Percentiles rank a stretch among this genome's conserved stretches.
These are phyloP conservation scores for Sclerotinia sclerotiorum DNA, from an alignment of 2,329 filamentous ascomycete genomes.

Conservation along the genomic window DNA sequence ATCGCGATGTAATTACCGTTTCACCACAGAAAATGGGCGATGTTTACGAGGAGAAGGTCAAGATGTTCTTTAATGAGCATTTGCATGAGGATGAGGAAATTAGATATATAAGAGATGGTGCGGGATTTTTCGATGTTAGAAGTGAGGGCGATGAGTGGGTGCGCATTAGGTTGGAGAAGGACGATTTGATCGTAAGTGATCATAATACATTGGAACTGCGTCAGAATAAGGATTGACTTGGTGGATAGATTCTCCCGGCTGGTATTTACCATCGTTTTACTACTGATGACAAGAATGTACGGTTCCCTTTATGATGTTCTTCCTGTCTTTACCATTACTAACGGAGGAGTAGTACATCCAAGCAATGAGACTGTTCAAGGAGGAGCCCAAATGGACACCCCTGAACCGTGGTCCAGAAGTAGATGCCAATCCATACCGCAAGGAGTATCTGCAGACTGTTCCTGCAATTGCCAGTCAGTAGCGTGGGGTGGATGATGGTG, in stretches of 20 bases:
- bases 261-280: slow-evolving; percentile 99
- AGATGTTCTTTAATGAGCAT: slow-evolving; percentile 91
- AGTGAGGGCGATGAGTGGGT: slow-evolving; percentile 85
- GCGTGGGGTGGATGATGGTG: not conserved
- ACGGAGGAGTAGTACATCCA: slow-evolving; percentile 71
- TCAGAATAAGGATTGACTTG: not conserved
- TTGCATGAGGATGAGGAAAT: slow-evolving; percentile 99
- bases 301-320: slow-evolving; percentile 42
- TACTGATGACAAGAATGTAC: slow-evolving; percentile 84
- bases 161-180: slow-evolving; percentile 77
- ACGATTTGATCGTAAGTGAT: slow-evolving; percentile 67
- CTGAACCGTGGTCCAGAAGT: slow-evolving; percentile 77
- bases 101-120: slow-evolving; percentile 83
- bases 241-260: slow-evolving; percentile 69
- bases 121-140: slow-evolving; percentile 91
- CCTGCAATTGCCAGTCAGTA: slow-evolving; percentile 25
- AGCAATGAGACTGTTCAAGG: slow-evolving; percentile 95
- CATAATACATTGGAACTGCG: not conserved
- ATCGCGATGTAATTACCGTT: slow-evolving; percentile 90
- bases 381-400: slow-evolving; percentile 97
- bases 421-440: slow-evolving; percentile 74
- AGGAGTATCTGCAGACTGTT: slow-evolving; percentile 64
- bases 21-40: slow-evolving; percentile 83
- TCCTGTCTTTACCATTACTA: not conserved
- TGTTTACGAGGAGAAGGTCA: slow-evolving; percentile 89